Evolutionary conservation across 106 monocot species (phyloP).

Genomic region (Dendrobium huoshanense): DNA sequence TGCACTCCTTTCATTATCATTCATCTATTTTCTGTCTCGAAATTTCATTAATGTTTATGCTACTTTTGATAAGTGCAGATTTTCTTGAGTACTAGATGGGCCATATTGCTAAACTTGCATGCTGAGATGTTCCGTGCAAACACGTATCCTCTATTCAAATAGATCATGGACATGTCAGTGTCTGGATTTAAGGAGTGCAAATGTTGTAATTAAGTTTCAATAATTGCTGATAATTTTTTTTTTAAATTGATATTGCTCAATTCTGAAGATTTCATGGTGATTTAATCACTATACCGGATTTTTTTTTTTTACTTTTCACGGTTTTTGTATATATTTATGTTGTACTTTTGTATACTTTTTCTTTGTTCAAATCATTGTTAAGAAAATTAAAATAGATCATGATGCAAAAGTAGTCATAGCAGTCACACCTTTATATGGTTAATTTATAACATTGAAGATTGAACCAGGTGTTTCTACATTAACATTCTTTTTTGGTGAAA

Average conservation of each 20-base stretch:
- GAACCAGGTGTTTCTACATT: background rate
- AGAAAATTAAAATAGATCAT: background rate
- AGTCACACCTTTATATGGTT: background rate
- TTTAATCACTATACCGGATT: background rate
- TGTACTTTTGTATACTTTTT: background rate
- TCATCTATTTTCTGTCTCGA: background rate
- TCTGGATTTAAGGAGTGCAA: background rate
- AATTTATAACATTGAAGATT: background rate
- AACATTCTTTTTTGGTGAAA: background rate
- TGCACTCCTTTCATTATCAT: background rate
- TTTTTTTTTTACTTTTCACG: background rate
- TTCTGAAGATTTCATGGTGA: background rate
- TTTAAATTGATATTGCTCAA: background rate
- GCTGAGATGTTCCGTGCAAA: conserved; percentile 97
- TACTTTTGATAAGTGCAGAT: conserved; percentile 53
- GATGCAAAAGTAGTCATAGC: no score
- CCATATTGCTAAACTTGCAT: conserved; percentile 90
- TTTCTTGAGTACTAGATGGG: conserved; percentile 99
- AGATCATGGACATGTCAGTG: background rate
- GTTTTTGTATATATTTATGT: background rate
- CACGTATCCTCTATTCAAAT: conserved; percentile 63
- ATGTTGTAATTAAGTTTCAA: background rate
- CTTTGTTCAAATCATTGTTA: background rate
- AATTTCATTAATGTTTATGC: conserved; percentile 2
- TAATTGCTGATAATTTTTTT: background rate